Conservation (phyloP, 306 rosid genomes). For the Quercus parvula region DNA sequence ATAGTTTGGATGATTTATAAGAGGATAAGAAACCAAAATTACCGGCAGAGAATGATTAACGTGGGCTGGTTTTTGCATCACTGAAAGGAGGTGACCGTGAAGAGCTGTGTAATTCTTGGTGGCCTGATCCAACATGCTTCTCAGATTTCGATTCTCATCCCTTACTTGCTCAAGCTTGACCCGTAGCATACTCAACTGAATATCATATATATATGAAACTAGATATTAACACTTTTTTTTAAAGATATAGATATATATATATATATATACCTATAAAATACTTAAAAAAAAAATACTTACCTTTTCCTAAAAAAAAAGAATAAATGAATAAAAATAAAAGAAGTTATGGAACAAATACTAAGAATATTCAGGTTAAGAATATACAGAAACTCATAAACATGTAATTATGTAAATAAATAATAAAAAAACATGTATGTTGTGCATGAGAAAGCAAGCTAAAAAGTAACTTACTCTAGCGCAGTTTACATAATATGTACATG, state of each 20-base stretch:
- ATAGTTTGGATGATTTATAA: too few relatives aligned
- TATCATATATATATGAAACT: neutral
- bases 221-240: neutral
- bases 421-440: neutral
- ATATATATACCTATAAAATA: neutral
- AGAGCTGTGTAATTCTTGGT: slow-evolving; percentile 28
- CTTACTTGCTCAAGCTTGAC: slow-evolving; percentile 28
- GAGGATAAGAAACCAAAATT: slow-evolving; percentile 6
- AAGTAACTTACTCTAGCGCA: too few relatives aligned
- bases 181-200: slow-evolving; percentile 26
- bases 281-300: neutral
- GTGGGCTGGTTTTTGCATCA: slow-evolving; percentile 12
- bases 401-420: neutral
- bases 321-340: neutral
- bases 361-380: too few relatives aligned
- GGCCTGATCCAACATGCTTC: slow-evolving; percentile 23
- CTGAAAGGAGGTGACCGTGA: slow-evolving; percentile 20
- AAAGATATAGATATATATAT: neutral
- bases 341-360: neutral
- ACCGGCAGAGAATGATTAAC: slow-evolving; percentile 25
- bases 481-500: too few relatives aligned
- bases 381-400: too few relatives aligned
- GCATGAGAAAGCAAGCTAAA: too few relatives aligned
- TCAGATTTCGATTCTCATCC: slow-evolving; percentile 39
- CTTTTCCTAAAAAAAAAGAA: neutral